Evolutionary conservation across 2,329 filamentous ascomycete genomes (phyloP).

Genomic region (Xylariaceae sp.): DNA sequence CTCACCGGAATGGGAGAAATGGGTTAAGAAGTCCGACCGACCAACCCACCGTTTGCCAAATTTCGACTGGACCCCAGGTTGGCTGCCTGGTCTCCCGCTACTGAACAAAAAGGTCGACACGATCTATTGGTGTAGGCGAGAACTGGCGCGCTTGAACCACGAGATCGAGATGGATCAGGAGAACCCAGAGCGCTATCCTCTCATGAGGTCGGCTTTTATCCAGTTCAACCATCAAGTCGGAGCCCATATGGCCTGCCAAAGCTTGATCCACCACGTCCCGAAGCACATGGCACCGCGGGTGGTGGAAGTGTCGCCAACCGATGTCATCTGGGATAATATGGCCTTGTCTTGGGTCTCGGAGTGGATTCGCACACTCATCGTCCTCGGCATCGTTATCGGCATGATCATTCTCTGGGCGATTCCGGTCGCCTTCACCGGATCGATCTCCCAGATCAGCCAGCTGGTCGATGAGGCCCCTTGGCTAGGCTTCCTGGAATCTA

Average conservation of each 20-base stretch:
- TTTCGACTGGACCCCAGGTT: conserved; percentile 47
- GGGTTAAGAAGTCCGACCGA: conserved; percentile 72
- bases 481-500: conserved; percentile 60
- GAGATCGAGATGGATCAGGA: conserved; percentile 90
- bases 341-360: conserved; percentile 90
- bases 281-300: conserved; percentile 87
- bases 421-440: conserved; percentile 80
- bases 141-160: conserved; percentile 78
- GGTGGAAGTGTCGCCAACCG: conserved; percentile 87
- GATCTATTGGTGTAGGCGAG: conserved; percentile 82
- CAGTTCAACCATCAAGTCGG: conserved; percentile 98
- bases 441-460: conserved; percentile 67
- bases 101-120: conserved; percentile 89
- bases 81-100: conserved; percentile 71
- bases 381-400: conserved; percentile 57
- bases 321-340: conserved; percentile 97
- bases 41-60: conserved; percentile 72
- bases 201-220: conserved; percentile 96
- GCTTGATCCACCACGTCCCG: conserved; percentile 81
- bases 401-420: conserved; percentile 88
- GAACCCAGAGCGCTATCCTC: conserved; percentile 74
- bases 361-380: conserved; percentile 63
- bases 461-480: conserved; percentile 60
- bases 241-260: conserved; percentile 96
- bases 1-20: conserved; percentile 71